phyloP scores from a whole-genome alignment of 352 stramenopile genomes.

The Phytophthora quininea region DNA sequence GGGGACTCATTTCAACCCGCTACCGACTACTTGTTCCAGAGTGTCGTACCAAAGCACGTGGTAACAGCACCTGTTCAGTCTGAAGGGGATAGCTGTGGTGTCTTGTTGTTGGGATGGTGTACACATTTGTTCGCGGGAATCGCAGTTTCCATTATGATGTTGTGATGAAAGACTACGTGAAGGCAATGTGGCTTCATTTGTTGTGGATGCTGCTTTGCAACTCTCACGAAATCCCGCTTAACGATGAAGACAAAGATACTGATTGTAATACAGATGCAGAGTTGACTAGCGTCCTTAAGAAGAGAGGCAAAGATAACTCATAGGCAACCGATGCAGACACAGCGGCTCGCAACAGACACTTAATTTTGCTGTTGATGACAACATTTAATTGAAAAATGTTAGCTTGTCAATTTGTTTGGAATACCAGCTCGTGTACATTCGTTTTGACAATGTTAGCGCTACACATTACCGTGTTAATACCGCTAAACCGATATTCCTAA shows the following conservation, averaged over 20 bases:
- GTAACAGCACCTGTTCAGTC: background rate
- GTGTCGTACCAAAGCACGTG: background rate
- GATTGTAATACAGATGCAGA: background rate
- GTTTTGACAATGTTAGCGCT: too few relatives aligned
- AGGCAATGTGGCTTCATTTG: background rate
- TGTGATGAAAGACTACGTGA: background rate
- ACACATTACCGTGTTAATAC: too few relatives aligned
- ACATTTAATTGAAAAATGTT: too few relatives aligned
- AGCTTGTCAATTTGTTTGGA: too few relatives aligned
- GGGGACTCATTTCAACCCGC: background rate
- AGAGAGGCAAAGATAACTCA: background rate
- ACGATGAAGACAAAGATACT: background rate
- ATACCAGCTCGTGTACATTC: too few relatives aligned
- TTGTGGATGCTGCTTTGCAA: background rate
- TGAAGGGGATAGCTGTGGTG: background rate
- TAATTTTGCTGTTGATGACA: too few relatives aligned
- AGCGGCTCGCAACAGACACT: too few relatives aligned
- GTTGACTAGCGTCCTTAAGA: background rate
- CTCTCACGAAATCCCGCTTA: conserved; percentile 1
- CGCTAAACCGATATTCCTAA: too few relatives aligned
- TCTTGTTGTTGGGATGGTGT: background rate
- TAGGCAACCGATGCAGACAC: too few relatives aligned
- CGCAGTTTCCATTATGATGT: background rate
- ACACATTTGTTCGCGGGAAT: conserved; percentile 2
- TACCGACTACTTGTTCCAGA: background rate